These are phyloP conservation scores for Cladophialophora exuberans DNA, from an alignment of 2,329 filamentous ascomycete species.

Conservation along the genomic window DNA sequence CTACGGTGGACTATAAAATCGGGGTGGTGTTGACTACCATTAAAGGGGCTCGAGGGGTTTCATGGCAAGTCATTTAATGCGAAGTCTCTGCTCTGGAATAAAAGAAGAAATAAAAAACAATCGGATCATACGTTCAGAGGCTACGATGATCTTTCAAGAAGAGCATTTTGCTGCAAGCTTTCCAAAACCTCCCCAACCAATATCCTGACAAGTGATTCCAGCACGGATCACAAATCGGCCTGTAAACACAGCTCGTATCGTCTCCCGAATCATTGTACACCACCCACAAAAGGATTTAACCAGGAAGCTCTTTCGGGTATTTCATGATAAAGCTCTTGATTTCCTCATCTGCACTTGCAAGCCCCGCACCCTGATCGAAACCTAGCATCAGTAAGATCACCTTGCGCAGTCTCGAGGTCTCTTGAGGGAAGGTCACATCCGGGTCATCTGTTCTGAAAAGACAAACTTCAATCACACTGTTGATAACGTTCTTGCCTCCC, in stretches of 20 bases:
- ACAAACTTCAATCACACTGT: constrained; percentile 8
- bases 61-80: too few species aligned
- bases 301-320: neutral
- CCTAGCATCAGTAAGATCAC: neutral
- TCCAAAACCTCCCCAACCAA: constrained; percentile 1
- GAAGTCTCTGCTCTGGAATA: neutral
- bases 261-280: too few species aligned
- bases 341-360: neutral
- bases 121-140: neutral
- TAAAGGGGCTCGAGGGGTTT: neutral
- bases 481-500: neutral
- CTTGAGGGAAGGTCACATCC: neutral
- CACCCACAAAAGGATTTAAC: neutral
- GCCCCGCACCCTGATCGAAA: neutral
- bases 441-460: constrained; percentile 2
- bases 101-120: neutral
- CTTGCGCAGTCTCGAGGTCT: neutral
- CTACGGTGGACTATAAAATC: neutral
- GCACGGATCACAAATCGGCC: too few species aligned
- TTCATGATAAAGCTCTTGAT: neutral
- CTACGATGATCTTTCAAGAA: neutral
- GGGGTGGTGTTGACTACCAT: neutral
- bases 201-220: neutral
- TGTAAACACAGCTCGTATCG: neutral
- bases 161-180: neutral